Conservation (phyloP, 805 yeast genomes). For the Debaryomyces castellii region DNA sequence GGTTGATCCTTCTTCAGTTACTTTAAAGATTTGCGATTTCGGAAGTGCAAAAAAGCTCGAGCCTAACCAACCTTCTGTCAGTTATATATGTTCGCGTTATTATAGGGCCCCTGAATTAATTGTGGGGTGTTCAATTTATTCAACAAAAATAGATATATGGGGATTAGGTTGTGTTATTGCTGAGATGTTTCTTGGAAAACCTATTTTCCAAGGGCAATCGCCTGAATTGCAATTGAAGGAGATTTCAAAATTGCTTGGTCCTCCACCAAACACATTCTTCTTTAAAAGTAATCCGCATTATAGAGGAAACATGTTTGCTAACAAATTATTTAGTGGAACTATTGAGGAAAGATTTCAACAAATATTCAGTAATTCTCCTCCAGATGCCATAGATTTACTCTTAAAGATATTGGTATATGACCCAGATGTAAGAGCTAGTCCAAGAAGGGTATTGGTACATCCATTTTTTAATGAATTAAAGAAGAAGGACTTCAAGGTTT, state of each 20-base stretch:
- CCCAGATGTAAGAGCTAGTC: slow-evolving; percentile 79
- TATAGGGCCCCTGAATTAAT: slow-evolving; percentile 96
- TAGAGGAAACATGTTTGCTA: slow-evolving; percentile 71
- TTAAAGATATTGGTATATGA: slow-evolving; percentile 83
- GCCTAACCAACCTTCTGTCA: slow-evolving; percentile 81
- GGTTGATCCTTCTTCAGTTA: slow-evolving; percentile 67
- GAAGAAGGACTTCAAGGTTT: slow-evolving; percentile 48
- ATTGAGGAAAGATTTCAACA: slow-evolving; percentile 50
- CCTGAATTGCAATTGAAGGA: slow-evolving; percentile 88
- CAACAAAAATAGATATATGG: slow-evolving; percentile 95
- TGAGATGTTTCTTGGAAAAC: slow-evolving; percentile 87
- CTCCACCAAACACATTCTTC: slow-evolving; percentile 70
- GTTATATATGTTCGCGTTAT: slow-evolving; percentile 94
- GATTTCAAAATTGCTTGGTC: slow-evolving; percentile 86
- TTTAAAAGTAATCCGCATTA: slow-evolving; percentile 74
- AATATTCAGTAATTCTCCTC: slow-evolving; percentile 66
- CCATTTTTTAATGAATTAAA: slow-evolving; percentile 87
- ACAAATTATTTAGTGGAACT: slow-evolving; percentile 58
- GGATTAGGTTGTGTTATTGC: slow-evolving; percentile 96
- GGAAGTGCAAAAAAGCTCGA: slow-evolving; percentile 83
- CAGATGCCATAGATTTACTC: slow-evolving; percentile 82
- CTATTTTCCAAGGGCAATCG: slow-evolving; percentile 92
- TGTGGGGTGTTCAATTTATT: slow-evolving; percentile 83
- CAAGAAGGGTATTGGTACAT: slow-evolving; percentile 82
- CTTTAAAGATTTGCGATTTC: slow-evolving; percentile 78